Evolutionary conservation across 306 rosid species (phyloP), one percentile per base, ranked within the genome.

Genomic region (Cucurbita ficifolia): DNA sequence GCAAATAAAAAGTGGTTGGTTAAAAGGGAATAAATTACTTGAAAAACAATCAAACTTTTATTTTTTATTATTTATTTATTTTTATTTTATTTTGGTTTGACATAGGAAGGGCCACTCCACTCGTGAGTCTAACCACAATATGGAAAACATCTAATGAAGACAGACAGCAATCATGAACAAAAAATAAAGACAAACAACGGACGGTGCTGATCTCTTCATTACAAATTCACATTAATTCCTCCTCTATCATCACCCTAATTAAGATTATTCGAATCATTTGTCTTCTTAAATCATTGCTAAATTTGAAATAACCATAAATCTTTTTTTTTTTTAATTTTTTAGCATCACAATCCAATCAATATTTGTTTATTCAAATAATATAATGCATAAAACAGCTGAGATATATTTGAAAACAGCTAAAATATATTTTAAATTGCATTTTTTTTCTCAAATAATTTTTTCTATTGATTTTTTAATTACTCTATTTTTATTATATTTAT

Each of bases 111-210:
- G 73, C 56, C 73, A 68, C 56, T 68, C 73, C 73, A 46, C 42
- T 68, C 73, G 73, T 68, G 73, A 68, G 73, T 46, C 73, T 68
- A 21, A 68, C 52, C 56, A 46, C 55, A 68, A 68, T 5, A 4
- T 46, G 73, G 73, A 68, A 22, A 22, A 68, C 73, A 68, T 46
- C 19, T 24, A 68, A 45, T 46, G 55, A 68, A 21, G 72, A 65
- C 72, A 65, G 56, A 22, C 73, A 68, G 7, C 73, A 68, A 68
- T 68, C 36, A 68, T 68, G 53, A 43, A 10, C 21, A 10, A 48
- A 45, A 3, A 42, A 11, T 65, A 22, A 65, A 65, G 72, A 65
- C 54, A 43, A 65, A 65, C 24, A 38, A 39, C 11, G 54, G 72
- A 46, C 56, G 55, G 73, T 68, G 73, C 36, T 42, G 39, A 45